Evolutionary conservation across 108 stramenopile genomes (phyloP), one percentile per base, ranked within the genome.

Genomic region (Conticribra weissflogii): DNA sequence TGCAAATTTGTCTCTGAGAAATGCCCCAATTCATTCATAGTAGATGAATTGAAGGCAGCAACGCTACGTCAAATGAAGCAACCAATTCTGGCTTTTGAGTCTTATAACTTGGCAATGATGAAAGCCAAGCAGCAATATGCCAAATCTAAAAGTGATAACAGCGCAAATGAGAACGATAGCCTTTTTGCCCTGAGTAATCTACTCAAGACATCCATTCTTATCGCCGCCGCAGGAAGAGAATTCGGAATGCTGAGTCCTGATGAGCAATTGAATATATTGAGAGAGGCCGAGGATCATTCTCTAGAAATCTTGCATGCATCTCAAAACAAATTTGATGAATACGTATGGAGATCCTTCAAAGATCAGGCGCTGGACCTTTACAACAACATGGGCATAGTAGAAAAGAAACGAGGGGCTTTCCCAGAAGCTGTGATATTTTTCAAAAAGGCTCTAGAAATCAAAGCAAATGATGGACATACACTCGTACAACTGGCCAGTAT

Each of bases 401-500:
- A 71, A 33, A 71, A 71, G 33, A 66, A 54, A 52, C 25, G 54
- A 55, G 71, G 64, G 31, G 54, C 63, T 7, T 19, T 66, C 18
- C 16, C 21, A 25, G 12, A 56, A 56, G 71, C 71, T 16, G 22
- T 9, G 24, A 66, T 34, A 15, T 66, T 27, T 23, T 71, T 71
- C 24, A 30, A 31, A 27, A 55, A 55, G 54, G 65, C 52, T 64
- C 65, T 71, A 8, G 63, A 53, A 23, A 55, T 71, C 15, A 71
- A 71, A 12, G 64, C 71, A 19, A 55, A 19, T 19, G 71, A 71
- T 56, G 71, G 71, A 1, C 71, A 71, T 66, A 64, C 71, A 16
- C 27, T 71, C 22, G 71, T 71, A 33, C 71, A 71, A 59, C 51
- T 71, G 34, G 71, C 71, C 54, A 66, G 64, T 31, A 19, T 71